Evolutionary conservation across 306 rosid genomes (phyloP).

Genomic region (Quercus berberidifolia): DNA sequence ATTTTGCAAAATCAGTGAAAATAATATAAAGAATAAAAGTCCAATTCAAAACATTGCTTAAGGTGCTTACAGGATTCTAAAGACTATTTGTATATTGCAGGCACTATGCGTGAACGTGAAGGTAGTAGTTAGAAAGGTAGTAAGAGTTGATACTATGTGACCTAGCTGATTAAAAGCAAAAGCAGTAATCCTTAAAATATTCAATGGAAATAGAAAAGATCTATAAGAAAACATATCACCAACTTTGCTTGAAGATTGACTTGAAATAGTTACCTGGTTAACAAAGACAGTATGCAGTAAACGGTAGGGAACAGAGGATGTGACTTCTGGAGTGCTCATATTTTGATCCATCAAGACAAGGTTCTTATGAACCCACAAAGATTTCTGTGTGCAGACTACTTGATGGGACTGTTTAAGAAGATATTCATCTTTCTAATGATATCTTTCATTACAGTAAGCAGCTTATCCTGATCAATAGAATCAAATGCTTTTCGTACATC

Average conservation of each 20-base stretch:
- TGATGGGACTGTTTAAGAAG: conserved; percentile 46
- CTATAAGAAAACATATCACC: background rate
- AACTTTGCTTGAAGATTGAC: background rate
- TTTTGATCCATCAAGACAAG: conserved; percentile 32
- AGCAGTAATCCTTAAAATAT: background rate
- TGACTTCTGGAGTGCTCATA: conserved; percentile 21
- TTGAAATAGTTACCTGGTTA: conserved; percentile 48
- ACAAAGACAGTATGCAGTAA: conserved; percentile 51
- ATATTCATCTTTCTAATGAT: conserved; percentile 45
- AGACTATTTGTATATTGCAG: background rate
- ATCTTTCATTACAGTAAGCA: conserved; percentile 54
- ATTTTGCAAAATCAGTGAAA: background rate
- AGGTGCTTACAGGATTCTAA: background rate
- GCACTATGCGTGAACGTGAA: background rate
- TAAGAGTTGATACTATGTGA: background rate
- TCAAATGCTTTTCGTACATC: conserved; percentile 88
- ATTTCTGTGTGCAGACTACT: conserved; percentile 52
- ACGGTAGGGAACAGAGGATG: conserved; percentile 24
- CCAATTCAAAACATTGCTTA: background rate
- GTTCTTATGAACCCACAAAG: conserved; percentile 62
- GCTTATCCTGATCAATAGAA: conserved; percentile 71
- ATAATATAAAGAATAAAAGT: background rate
- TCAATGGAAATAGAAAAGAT: conserved; percentile 1
- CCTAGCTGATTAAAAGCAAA: background rate
- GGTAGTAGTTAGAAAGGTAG: background rate